Evolutionary conservation across 805 yeast species (phyloP).

Genomic region (Wickerhamiella kurtzmanii): DNA sequence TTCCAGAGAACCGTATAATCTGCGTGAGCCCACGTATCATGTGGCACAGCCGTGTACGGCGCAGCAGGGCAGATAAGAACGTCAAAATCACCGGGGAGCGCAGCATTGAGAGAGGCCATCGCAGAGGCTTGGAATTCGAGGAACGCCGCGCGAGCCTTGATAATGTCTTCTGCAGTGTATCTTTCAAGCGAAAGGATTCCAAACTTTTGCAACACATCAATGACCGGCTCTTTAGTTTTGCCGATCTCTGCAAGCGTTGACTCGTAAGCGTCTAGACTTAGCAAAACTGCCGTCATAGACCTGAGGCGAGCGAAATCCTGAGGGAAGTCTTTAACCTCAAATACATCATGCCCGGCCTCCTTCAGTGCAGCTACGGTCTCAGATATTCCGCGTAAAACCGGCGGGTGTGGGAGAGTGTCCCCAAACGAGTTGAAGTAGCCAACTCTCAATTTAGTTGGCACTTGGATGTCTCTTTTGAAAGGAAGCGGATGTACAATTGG

Average conservation of each 20-base stretch:
- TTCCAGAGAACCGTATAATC: constrained; percentile 44
- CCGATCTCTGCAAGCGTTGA: not conserved
- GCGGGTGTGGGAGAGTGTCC: constrained; percentile 39
- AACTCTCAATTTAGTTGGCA: constrained; percentile 29
- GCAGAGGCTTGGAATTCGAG: not conserved
- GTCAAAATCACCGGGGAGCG: not conserved
- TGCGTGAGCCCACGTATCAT: not conserved
- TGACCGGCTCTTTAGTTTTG: not conserved
- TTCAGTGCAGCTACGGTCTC: constrained; percentile 29
- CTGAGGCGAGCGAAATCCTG: not conserved
- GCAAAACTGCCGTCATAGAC: not conserved
- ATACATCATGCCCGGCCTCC: constrained; percentile 35
- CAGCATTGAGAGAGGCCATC: not conserved
- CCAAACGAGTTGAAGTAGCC: constrained; percentile 39
- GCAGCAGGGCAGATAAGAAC: not conserved
- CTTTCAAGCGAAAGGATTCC: not conserved
- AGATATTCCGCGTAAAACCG: constrained; percentile 30
- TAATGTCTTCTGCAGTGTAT: not conserved
- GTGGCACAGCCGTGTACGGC: not conserved
- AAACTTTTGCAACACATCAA: not conserved
- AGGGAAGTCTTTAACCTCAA: constrained; percentile 25
- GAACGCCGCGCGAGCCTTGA: not conserved
- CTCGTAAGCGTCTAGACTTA: not conserved
- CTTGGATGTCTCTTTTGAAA: constrained; percentile 32
- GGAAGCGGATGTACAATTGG: constrained; percentile 36